A percentile compares a stretch with the other conserved stretches of the same genome.
Conservation (phyloP, 371 early-diverging fungal species). For the Circinella minor region DNA sequence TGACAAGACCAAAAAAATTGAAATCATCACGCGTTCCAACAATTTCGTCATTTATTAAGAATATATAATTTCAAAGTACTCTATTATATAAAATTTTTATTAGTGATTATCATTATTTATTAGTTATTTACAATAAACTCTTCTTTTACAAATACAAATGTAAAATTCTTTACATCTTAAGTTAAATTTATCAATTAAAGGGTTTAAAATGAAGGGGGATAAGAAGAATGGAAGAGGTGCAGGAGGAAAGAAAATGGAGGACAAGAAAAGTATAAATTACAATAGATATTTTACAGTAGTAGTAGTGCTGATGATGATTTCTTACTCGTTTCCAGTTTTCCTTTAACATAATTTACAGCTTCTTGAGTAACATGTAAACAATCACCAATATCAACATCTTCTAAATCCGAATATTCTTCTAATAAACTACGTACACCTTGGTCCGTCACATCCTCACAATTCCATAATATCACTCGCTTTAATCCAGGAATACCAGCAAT, state of each 20-base stretch:
- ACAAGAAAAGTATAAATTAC: background rate
- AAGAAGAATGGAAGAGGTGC: too few relatives aligned
- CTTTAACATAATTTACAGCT: background rate
- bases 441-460: background rate
- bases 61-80: too few relatives aligned
- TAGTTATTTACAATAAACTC: too few relatives aligned
- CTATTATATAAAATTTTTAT: too few relatives aligned
- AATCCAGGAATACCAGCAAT: conserved; percentile 10
- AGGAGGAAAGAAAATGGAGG: background rate
- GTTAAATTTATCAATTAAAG: background rate
- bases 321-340: background rate
- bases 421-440: background rate
- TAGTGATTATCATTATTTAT: too few relatives aligned
- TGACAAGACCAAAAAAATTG: too few relatives aligned
- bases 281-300: background rate
- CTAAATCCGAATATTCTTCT: background rate
- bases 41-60: too few relatives aligned
- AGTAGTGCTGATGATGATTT: background rate
- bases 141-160: background rate
- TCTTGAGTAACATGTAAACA: background rate
- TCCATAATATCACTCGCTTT: background rate
- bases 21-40: too few relatives aligned
- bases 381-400: background rate
- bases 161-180: background rate
- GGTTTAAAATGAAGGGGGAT: too few relatives aligned